Conservation (phyloP, 202 grass and related monocot genomes). For the Alloteropsis angusta region DNA sequence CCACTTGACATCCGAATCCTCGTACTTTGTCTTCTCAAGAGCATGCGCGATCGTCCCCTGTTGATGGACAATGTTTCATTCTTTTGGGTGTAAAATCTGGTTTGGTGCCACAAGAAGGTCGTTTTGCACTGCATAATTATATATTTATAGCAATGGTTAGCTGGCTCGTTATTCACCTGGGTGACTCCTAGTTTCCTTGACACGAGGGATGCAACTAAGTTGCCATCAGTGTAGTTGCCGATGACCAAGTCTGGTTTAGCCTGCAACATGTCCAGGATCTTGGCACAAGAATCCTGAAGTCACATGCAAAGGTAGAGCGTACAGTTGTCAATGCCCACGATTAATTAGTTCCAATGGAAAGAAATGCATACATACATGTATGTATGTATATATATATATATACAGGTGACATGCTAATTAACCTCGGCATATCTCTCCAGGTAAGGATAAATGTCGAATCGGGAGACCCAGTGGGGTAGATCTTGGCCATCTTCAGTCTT, state of each 20-base stretch:
- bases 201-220: conserved; percentile 76
- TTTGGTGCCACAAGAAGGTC: not conserved
- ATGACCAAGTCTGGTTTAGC: conserved; percentile 82
- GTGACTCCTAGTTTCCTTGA: conserved; percentile 74
- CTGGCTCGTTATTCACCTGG: conserved; percentile 36
- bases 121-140: not conserved
- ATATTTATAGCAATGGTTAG: too few species aligned
- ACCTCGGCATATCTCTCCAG: conserved; percentile 92
- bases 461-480: conserved; percentile 69
- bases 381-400: not conserved
- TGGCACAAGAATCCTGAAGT: conserved; percentile 53
- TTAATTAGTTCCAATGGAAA: not conserved
- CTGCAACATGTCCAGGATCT: conserved; percentile 51
- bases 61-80: not conserved
- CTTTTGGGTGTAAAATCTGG: not conserved
- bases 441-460: conserved; percentile 85
- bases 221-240: conserved; percentile 86
- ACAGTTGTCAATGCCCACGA: too few species aligned
- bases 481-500: conserved; percentile 41
- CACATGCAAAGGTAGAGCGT: too few species aligned
- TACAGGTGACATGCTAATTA: not conserved
- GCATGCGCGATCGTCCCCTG: conserved; percentile 77
- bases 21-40: conserved; percentile 90
- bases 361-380: not conserved
- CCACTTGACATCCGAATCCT: conserved; percentile 76